A percentile compares a stretch with the other conserved stretches of the same genome.
Evolutionary conservation across 352 stramenopile species (phyloP).

Genomic region (Globisporangium rhizosaccharum): DNA sequence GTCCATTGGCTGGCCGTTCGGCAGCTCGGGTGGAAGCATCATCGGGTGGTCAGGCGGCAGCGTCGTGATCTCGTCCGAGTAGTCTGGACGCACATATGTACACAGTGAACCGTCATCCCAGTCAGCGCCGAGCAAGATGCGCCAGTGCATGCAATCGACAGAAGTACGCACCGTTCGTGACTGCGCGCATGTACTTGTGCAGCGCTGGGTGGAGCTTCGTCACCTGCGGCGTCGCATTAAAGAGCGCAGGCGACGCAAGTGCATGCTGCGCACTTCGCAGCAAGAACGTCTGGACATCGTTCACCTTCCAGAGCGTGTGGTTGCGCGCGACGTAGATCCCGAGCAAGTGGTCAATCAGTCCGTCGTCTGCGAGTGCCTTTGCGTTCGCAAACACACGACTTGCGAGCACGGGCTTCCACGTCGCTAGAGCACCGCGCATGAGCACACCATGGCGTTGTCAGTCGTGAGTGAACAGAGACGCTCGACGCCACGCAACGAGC

Average conservation of each 20-base stretch:
- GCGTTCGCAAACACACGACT: constrained; percentile 79
- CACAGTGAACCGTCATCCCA: background rate
- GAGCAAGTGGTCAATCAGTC: constrained; percentile 63
- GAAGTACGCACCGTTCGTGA: constrained; percentile 38
- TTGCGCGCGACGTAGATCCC: constrained; percentile 81
- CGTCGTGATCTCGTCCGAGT: constrained; percentile 85
- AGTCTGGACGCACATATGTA: constrained; percentile 33
- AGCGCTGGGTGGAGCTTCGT: constrained; percentile 47
- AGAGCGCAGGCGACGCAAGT: constrained; percentile 45
- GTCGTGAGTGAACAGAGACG: background rate
- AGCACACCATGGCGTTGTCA: background rate
- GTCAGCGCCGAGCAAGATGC: background rate
- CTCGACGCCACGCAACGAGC: background rate
- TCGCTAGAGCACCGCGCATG: constrained; percentile 19
- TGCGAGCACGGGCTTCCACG: constrained; percentile 67
- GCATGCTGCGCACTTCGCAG: constrained; percentile 60
- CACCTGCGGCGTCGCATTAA: constrained; percentile 45
- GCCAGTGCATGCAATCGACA: background rate
- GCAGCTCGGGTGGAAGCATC: constrained; percentile 63
- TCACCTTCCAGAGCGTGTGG: constrained; percentile 78
- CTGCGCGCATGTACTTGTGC: constrained; percentile 69
- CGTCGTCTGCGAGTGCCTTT: constrained; percentile 46
- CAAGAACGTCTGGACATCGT: constrained; percentile 68
- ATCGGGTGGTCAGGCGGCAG: constrained; percentile 79
- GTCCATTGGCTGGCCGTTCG: constrained; percentile 57